Percentiles rank a stretch among this genome's conserved stretches.
Evolutionary conservation across 2,329 filamentous ascomycete genomes (phyloP).

Genomic region (Arthrobotrys sphaeroides): DNA sequence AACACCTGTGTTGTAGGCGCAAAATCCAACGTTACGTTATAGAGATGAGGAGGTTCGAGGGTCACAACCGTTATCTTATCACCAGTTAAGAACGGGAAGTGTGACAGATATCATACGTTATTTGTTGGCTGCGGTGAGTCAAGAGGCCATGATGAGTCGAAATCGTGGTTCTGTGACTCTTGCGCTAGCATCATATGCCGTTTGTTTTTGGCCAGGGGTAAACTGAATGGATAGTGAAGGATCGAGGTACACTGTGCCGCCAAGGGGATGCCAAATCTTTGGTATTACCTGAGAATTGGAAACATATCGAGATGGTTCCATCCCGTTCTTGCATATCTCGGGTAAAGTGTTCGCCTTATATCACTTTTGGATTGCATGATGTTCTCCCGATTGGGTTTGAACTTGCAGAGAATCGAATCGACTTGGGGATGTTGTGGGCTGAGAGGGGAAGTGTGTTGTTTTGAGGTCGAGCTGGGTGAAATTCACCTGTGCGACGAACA

Average conservation of each 20-base stretch:
- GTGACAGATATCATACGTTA: conserved; percentile 20
- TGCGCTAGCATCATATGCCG: conserved; percentile 15
- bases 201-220: not conserved
- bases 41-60: not conserved
- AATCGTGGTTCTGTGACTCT: conserved; percentile 38
- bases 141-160: conserved; percentile 32
- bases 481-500: conserved; percentile 34
- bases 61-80: not conserved
- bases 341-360: not conserved
- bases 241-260: too few species aligned
- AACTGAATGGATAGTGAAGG: conserved; percentile 4
- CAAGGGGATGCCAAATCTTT: conserved; percentile 40
- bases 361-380: conserved; percentile 13
- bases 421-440: conserved; percentile 1
- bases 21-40: conserved; percentile 45
- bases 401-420: not conserved
- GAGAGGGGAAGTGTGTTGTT: conserved; percentile 35
- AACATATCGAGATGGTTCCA: conserved; percentile 37
- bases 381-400: conserved; percentile 1
- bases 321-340: conserved; percentile 20
- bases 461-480: conserved; percentile 2
- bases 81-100: not conserved
- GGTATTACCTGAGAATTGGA: not conserved
- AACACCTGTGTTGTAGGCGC: conserved; percentile 11
- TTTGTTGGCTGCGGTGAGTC: conserved; percentile 19